These are phyloP conservation scores for Eucalyptus cloeziana DNA, from an alignment of 345 rosid genomes.

Conservation along the genomic window DNA sequence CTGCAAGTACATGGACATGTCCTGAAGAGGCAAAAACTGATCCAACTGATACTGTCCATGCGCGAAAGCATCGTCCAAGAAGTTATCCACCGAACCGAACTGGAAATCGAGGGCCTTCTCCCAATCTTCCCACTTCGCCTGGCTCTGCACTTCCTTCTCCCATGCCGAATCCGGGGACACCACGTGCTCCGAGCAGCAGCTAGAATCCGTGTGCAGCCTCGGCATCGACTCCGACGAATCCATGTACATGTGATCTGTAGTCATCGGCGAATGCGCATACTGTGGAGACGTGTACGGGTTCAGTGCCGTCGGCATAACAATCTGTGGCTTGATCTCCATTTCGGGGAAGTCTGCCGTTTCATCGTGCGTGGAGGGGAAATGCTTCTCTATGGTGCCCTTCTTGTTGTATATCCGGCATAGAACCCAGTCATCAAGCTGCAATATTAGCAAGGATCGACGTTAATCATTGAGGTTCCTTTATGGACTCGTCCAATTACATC, in stretches of 20 bases:
- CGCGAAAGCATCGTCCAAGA: conserved; percentile 42
- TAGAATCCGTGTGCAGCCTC: conserved; percentile 45
- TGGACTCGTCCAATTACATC: not conserved
- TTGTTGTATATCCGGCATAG: conserved; percentile 76
- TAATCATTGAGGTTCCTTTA: not conserved
- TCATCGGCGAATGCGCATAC: not conserved
- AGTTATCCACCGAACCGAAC: conserved; percentile 16
- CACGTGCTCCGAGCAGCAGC: conserved; percentile 58
- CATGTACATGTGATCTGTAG: conserved; percentile 1
- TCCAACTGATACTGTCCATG: conserved; percentile 31
- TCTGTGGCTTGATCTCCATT: conserved; percentile 27
- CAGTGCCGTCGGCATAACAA: not conserved
- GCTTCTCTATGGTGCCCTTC: conserved; percentile 61
- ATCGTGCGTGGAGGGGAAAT: not conserved
- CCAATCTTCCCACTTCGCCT: conserved; percentile 24
- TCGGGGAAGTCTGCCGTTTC: conserved; percentile 3
- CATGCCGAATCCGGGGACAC: conserved; percentile 35
- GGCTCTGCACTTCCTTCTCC: conserved; percentile 52
- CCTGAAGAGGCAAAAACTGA: conserved; percentile 21
- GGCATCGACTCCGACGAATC: conserved; percentile 51
- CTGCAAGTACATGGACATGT: conserved; percentile 12
- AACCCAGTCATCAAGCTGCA: conserved; percentile 89
- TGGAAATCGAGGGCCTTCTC: conserved; percentile 16
- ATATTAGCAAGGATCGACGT: not conserved
- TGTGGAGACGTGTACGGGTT: not conserved